Evolutionary conservation across 2,329 filamentous ascomycete genomes (phyloP), one percentile per base, ranked within the genome.

Genomic region (Dothideomycetes sp.): DNA sequence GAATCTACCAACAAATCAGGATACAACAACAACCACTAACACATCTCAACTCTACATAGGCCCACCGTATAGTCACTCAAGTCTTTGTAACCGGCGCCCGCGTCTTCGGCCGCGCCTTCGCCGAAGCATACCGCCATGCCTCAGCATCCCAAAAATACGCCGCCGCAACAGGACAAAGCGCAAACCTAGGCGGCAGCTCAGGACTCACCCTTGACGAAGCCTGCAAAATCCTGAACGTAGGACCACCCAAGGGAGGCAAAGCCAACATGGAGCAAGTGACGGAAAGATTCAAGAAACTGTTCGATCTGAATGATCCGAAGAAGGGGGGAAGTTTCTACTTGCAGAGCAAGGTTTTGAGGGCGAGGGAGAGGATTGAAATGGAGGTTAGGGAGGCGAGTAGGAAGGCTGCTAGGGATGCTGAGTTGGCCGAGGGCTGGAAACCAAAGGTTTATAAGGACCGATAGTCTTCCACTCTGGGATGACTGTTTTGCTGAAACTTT

Each of bases 321-420:
- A 94, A 94, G 58, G 91, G 91, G 24, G 91, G 91, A 39, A 95
- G 87, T 56, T 98, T 98, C 65, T 98, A 98, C 64, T 72, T 98
- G 34, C 91, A 98, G 67, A 96, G 89, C 72, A 98, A 98, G 68
- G 78, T 98, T 41, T 66, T 96, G 52, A 74, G 91, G 47, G 91
- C 91, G 44, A 77, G 89, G 54, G 89, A 98, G 67, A 73, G 91
- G 49, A 82, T 98, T 65, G 89, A 96, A 68, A 73, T 82, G 54
- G 89, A 98, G 64, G 68, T 91, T 28, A 73, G 79, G 49, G 78
- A 83, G 45, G 74, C 80, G 45, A 71, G 78, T 54, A 80, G 84
- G 58, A 78, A 80, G 58, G 73, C 74, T 11, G 78, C 80, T 51
- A 71, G 78, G 54, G 86, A 94, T 57, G 80, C 81, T 42, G 87